Base-by-base conservation (phyloP, 75 land plant species). In the Isoetes taiwanensis region DNA sequence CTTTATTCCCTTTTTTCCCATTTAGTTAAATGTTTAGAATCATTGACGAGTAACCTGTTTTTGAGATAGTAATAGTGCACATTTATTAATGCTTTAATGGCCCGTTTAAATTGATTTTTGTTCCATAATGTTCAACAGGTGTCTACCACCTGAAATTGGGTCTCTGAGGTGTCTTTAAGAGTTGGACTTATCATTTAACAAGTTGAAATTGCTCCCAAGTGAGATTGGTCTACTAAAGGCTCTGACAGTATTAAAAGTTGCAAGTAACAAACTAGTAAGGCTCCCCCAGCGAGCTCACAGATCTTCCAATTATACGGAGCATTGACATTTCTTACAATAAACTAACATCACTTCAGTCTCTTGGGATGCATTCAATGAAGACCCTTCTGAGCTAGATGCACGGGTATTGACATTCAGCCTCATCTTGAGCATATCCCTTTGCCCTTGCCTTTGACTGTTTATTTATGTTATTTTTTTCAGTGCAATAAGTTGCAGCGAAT, bases 171-270 rank as follows among this genome's bases (percentile, higher is more conserved):
- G 66, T 28, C 72, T 91, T 57, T 76, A 83, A 76, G 65, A 81
- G 46, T 63, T 91, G 29, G 95, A 91, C 64, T 73, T 91, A 40
- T 91, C 97, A 20, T 91, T 83, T 58, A 87, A 91, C 66, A 91
- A 91, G 75, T 40, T 91, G 63, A 87, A 76, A 58, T 64, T 64
- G 23, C 66, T 91, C 48, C 97, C 97, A 0, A 56, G 69, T 25
- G 77, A 78, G 58, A 76, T 91, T 5, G 61, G 78, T 52, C 60
- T 66, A 27, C 71, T 91, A 68, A 75, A 2, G 34, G 64, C 73
- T 30, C 67, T 91, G 43, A 79, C 65, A 60, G 67, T 56, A 28
- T 64, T 91, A 53, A 76, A 69, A 58, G 73, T 89, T 52, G 75
- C 82, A 29, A 81, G 78, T 42, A 91, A 91, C 69, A 91, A 91